Base-by-base conservation (phyloP, 2,329 filamentous ascomycete genomes). In the Botryotinia globosa region DNA sequence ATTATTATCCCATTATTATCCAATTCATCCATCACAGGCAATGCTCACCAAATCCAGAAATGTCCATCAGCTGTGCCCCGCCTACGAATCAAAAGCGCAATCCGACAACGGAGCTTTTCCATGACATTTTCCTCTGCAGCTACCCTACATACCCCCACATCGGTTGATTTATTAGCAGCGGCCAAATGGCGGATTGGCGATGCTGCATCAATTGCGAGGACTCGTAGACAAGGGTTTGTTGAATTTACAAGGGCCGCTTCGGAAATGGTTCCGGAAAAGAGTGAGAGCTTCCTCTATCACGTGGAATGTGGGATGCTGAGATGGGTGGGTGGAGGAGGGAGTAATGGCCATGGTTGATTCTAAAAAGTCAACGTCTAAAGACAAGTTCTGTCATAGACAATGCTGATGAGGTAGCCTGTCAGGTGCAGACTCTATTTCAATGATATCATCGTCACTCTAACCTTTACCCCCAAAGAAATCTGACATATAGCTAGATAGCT, bases 41-140 rank as follows among this genome's bases (percentile, higher is more conserved):
- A 9, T 10, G 51, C 7, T 18, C n/a, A 18, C n/a, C n/a, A 32
- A 25, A 22, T 22, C 39, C 14, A 1, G 20, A 34, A 34, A 66
- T 12, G 54, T 20, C 32, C 45, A 66, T 54, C 64, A 66, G 64
- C 44, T 54, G 34, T 54, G 45, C 64, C 64, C 64, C 45, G 45
- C 64, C 64, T 18, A 54, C 45, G 32, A 54, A 54, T 39, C 5
- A 66, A 39, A 42, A 54, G 14, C 51, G n/a, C 48, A 32, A 67
- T 67, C 65, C 65, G 65, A 67, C 65, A 67, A 42, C 65, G 65
- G 65, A 67, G 65, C 32, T 14, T 18, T 29, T 5, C 22, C 25
- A 39, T 25, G 5, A 18, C 20, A 61, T 25, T n/a, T 48, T 32
- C 32, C 44, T 34, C 34, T n/a, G 20, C 63, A n/a, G 32, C 22